These are phyloP conservation scores for Sicyos edulis DNA, from an alignment of 306 rosid genomes.

Conservation along the genomic window DNA sequence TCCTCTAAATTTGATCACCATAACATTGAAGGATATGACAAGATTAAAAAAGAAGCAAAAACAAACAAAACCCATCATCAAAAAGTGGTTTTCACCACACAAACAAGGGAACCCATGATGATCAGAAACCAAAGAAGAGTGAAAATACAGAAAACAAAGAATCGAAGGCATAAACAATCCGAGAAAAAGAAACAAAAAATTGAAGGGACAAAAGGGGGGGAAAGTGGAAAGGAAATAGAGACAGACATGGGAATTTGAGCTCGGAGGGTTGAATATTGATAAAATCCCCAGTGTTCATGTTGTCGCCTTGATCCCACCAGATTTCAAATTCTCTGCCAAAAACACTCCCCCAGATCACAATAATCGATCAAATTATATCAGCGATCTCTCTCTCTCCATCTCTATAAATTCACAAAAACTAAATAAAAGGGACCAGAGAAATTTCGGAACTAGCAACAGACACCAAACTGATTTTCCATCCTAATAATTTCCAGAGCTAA, in stretches of 20 bases:
- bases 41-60: background rate
- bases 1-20: background rate
- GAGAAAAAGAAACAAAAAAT: background rate
- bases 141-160: background rate
- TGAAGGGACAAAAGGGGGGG: background rate
- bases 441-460: conserved; percentile 15
- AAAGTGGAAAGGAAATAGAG: background rate
- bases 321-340: too few species aligned
- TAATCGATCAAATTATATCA: background rate
- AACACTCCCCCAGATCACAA: conserved; percentile 9
- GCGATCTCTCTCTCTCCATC: background rate
- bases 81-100: background rate
- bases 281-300: conserved; percentile 37
- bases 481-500: background rate
- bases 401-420: conserved; percentile 16
- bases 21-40: background rate
- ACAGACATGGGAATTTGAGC: conserved; percentile 43
- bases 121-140: background rate
- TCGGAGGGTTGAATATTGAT: conserved; percentile 39
- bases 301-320: conserved; percentile 16
- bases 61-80: background rate
- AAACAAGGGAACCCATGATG: background rate
- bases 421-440: conserved; percentile 9
- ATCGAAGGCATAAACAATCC: background rate
- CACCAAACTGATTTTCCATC: conserved; percentile 18